Percentiles rank a stretch among this genome's conserved stretches.
Evolutionary conservation across 352 stramenopile genomes (phyloP).

Genomic region (Phytophthora sp.): DNA sequence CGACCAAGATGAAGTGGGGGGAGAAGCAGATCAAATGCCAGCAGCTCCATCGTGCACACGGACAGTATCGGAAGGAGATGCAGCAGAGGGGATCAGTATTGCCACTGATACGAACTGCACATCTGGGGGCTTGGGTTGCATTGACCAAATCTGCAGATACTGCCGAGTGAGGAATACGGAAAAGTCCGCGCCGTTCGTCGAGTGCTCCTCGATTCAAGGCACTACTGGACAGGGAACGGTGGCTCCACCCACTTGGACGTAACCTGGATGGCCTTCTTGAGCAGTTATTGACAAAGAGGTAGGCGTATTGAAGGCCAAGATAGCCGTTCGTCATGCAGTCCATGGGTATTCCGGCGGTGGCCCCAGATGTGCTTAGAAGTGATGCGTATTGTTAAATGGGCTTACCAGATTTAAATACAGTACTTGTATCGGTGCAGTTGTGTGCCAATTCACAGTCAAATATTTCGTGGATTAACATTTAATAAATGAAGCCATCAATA

Average conservation of each 20-base stretch:
- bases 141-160: conserved; percentile 17
- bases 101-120: conserved; percentile 10
- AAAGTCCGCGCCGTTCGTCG: conserved; percentile 6
- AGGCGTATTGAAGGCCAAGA: conserved; percentile 1
- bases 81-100: conserved; percentile 11
- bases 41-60: conserved; percentile 9
- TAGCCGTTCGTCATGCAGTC: conserved; percentile 5
- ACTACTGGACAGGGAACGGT: conserved; percentile 4
- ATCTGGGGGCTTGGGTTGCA: conserved; percentile 13
- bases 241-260: conserved; percentile 12
- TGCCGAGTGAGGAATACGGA: conserved; percentile 5
- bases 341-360: conserved; percentile 3
- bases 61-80: conserved; percentile 11
- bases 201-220: conserved; percentile 11
- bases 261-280: conserved; percentile 15
- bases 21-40: conserved; percentile 5
- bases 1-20: neutral
- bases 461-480: conserved; percentile 24
- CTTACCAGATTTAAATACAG: conserved; percentile 8
- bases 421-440: neutral
- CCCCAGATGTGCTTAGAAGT: conserved; percentile 16
- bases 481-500: neutral
- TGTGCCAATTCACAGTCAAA: conserved; percentile 16
- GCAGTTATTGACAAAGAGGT: conserved; percentile 3
- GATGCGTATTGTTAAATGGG: conserved; percentile 17